Conservation (phyloP, 371 early-diverging fungal species). For the Mucor plumbeus region DNA sequence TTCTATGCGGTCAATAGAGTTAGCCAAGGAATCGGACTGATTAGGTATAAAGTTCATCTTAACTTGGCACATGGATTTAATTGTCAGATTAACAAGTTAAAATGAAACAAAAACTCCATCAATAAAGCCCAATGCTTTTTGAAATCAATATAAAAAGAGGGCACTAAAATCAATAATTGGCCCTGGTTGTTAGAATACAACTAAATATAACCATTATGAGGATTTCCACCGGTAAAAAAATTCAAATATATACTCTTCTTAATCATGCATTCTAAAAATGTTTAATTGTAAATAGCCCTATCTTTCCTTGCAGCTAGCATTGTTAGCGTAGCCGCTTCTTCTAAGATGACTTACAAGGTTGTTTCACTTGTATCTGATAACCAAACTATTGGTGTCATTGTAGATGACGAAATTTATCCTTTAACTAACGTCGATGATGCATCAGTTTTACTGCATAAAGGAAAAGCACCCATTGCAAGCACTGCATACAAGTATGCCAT, state of each 20-base stretch:
- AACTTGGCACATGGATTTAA: background rate
- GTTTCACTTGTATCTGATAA: constrained; percentile 10
- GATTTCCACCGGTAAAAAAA: background rate
- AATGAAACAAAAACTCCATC: too few species aligned
- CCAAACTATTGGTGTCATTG: constrained; percentile 17
- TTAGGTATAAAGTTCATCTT: too few species aligned
- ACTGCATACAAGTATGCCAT: constrained; percentile 20
- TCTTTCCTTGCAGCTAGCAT: background rate
- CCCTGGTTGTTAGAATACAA: background rate
- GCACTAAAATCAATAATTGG: background rate
- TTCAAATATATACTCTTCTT: background rate
- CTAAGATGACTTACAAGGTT: constrained; percentile 23
- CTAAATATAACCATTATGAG: background rate
- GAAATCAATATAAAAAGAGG: background rate
- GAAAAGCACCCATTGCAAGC: constrained; percentile 19
- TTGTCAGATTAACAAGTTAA: background rate
- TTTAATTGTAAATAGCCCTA: background rate
- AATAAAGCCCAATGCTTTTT: background rate
- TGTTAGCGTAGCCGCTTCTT: background rate
- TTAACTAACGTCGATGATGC: background rate
- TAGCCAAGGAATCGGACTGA: constrained; percentile 1
- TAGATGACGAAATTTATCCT: constrained; percentile 19
- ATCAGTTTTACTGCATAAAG: constrained; percentile 18
- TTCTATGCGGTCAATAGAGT: background rate
- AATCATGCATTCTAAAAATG: background rate